A percentile compares a stretch with the other conserved stretches of the same genome.
Evolutionary conservation across 495 filamentous ascomycete genomes (phyloP).

Genomic region (Annulohypoxylon bovei): DNA sequence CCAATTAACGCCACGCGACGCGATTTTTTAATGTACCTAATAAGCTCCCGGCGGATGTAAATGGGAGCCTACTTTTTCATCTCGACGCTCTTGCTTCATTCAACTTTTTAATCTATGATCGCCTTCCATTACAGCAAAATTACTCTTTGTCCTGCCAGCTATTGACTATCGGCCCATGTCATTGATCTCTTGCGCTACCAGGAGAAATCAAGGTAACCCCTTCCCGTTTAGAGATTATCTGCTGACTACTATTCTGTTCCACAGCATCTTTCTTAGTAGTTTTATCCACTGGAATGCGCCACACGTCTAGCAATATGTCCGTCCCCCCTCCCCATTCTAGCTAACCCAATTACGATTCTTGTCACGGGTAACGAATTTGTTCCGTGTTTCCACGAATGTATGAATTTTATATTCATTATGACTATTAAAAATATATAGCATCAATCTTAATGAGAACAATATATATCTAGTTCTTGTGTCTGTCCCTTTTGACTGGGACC

Average conservation of each 20-base stretch:
- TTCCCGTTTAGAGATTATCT: conserved; percentile 7
- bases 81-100: conserved; percentile 28
- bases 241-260: conserved; percentile 28
- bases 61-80: conserved; percentile 30
- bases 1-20: conserved; percentile 38
- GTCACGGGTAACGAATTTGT: background rate
- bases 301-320: background rate
- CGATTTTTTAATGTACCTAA: conserved; percentile 43
- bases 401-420: background rate
- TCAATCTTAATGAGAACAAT: conserved; percentile 1
- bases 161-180: background rate
- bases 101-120: conserved; percentile 19
- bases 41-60: conserved; percentile 41
- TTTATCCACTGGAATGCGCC: conserved; percentile 22
- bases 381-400: background rate
- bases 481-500: background rate
- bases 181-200: conserved; percentile 9
- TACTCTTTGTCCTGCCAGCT: background rate
- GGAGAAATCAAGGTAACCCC: conserved; percentile 27
- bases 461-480: background rate
- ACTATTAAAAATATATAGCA: conserved; percentile 25
- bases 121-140: conserved; percentile 14
- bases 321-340: background rate
- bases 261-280: conserved; percentile 16
- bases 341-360: background rate